Base-by-base conservation (phyloP, 768 basidiomycete species). In the Sarcomyxa edulis region DNA sequence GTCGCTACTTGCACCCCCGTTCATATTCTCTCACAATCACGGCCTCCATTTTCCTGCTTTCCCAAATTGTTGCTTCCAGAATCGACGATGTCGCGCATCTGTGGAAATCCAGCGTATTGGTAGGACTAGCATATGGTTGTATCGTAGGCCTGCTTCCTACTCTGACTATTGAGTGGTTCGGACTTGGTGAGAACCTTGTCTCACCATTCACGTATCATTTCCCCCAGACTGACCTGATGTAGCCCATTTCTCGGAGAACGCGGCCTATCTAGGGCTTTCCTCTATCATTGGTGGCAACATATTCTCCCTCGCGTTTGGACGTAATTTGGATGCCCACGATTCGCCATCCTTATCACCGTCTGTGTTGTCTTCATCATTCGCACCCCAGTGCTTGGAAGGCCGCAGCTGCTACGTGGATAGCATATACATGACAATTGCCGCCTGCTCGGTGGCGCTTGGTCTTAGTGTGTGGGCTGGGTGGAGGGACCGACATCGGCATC, bases 151-250 rank as follows among this genome's bases (percentile, higher is more conserved):
- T 85, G 29, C 70, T 75, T 51, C 86, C 88, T 0, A 78, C 82
- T n/a, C 68, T 94, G 21, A 69, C 76, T 36, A 70, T 93, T 18
- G 92, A 94, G 48, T 92, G 87, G 88, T 94, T 93, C 48, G 91
- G 91, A 6, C 66, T 94, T 51, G 66, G 87, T 87, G 49, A 52
- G 84, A 12, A 32, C 19, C 5, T 22, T 15, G 19, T 12, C 31
- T 29, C 3, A 20, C 19, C 5, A 28, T 41, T n/a, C 18, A 30
- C 32, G 19, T 14, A 32, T 21, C 27, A 6, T 37, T 45, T 12
- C 23, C 19, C 12, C 20, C 24, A 29, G 6, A n/a, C 7, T 23
- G 23, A 10, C 39, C 26, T 41, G 12, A 36, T 15, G 10, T 46
- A 82, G 80, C 67, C 9, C 83, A 84, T 53, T 84, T 87, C 48